Conservation (phyloP, 352 stramenopile species). For the Globisporangium camurandrum region DNA sequence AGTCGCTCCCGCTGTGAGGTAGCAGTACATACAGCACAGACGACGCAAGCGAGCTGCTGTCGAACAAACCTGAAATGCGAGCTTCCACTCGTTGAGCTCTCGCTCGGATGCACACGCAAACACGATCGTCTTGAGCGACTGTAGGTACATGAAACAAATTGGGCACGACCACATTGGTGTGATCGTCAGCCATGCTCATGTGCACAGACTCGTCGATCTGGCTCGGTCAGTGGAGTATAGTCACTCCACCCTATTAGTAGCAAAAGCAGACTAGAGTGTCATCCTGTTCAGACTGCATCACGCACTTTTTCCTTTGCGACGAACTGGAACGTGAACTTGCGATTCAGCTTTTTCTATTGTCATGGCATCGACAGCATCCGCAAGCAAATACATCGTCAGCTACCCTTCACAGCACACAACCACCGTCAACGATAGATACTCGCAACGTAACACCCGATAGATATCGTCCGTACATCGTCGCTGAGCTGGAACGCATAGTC, state of each 20-base stretch:
- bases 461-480: slow-evolving; percentile 27
- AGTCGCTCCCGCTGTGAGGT: too few relatives aligned
- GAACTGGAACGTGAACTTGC: slow-evolving; percentile 62
- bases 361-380: too few relatives aligned
- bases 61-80: slow-evolving; percentile 28
- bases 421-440: not conserved
- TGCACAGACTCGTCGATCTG: too few relatives aligned
- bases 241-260: too few relatives aligned
- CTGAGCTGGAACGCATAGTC: slow-evolving; percentile 35
- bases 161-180: too few relatives aligned
- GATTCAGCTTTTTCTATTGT: slow-evolving; percentile 51
- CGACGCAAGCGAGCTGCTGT: not conserved
- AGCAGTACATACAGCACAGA: too few relatives aligned
- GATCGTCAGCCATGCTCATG: not conserved
- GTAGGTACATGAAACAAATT: not conserved
- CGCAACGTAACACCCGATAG: slow-evolving; percentile 1
- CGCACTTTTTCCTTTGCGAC: slow-evolving; percentile 42
- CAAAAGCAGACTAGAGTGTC: not conserved
- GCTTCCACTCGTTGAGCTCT: slow-evolving; percentile 53
- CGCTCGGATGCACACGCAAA: slow-evolving; percentile 57
- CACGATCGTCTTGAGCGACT: slow-evolving; percentile 37
- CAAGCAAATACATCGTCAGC: not conserved
- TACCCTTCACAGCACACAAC: too few relatives aligned
- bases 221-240: too few relatives aligned
- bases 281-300: not conserved